Conservation (phyloP, 768 basidiomycete genomes). For the Boletellus ananiceps region DNA sequence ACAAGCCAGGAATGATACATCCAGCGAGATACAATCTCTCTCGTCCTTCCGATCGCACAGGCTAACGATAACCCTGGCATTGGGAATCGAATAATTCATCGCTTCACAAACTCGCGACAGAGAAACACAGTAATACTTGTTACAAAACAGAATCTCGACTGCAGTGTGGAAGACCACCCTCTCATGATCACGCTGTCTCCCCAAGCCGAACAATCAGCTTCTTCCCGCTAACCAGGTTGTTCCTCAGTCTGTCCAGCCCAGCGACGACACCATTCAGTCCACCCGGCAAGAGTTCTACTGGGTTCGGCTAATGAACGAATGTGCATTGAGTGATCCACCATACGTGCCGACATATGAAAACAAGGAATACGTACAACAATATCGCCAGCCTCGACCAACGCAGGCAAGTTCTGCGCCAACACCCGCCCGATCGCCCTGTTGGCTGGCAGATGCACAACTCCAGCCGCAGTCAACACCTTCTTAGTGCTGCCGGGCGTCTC, state of each 20-base stretch:
- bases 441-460: conserved; percentile 7
- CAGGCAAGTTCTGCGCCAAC: conserved; percentile 8
- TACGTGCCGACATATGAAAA: no score
- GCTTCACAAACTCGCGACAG: no score
- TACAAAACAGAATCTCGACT: no score
- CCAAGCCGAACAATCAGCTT: conserved; percentile 25
- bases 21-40: no score
- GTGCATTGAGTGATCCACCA: background rate
- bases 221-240: conserved; percentile 36
- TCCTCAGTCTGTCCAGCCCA: conserved; percentile 32
- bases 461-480: conserved; percentile 8
- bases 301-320: conserved; percentile 11
- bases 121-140: no score
- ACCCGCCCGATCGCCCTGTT: conserved; percentile 14
- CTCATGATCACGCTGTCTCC: conserved; percentile 23
- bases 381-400: no score
- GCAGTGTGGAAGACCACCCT: no score
- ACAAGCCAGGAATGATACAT: no score
- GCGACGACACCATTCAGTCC: conserved; percentile 24
- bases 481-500: conserved; percentile 14
- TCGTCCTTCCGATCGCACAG: no score
- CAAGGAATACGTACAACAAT: background rate
- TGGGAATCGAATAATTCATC: no score
- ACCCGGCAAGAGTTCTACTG: conserved; percentile 13
- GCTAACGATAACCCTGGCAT: no score